Conservation (phyloP, 441 rosid species). For the Geranium incanum region DNA sequence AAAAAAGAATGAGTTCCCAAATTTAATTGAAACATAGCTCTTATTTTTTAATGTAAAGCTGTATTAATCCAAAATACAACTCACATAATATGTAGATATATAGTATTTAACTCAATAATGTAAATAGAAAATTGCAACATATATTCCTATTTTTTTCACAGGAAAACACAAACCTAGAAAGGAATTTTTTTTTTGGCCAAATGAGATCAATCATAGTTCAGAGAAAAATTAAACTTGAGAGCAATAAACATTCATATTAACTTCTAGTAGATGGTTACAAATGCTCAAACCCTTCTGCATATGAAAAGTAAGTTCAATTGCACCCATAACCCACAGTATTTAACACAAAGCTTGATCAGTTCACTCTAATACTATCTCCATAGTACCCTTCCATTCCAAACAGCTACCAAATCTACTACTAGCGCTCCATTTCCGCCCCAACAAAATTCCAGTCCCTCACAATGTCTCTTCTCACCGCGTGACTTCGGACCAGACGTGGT, state of each 20-base stretch:
- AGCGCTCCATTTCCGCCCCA: conserved; percentile 44
- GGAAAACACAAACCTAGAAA: no score
- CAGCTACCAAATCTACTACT: conserved; percentile 14
- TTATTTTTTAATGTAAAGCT: no score
- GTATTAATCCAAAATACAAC: no score
- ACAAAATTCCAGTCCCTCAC: conserved; percentile 93
- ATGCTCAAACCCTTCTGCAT: conserved; percentile 23
- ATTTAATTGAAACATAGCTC: no score
- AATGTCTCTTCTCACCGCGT: conserved; percentile 77
- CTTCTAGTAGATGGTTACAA: conserved; percentile 23
- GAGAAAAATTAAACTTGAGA: background rate
- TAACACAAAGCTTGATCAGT: background rate
- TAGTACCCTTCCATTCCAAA: conserved; percentile 1
- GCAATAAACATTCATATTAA: conserved; percentile 9
- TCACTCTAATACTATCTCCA: conserved; percentile 23
- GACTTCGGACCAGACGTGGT: conserved; percentile 76
- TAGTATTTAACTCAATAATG: no score
- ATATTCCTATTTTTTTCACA: no score
- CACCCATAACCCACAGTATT: conserved; percentile 22
- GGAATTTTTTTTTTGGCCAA: background rate
- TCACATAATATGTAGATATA: no score
- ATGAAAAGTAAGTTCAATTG: conserved; percentile 23
- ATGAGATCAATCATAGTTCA: background rate
- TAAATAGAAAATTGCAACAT: no score
- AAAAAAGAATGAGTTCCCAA: no score